Conservation (phyloP, 2,329 filamentous ascomycete species). For the Colletotrichum sp. region DNA sequence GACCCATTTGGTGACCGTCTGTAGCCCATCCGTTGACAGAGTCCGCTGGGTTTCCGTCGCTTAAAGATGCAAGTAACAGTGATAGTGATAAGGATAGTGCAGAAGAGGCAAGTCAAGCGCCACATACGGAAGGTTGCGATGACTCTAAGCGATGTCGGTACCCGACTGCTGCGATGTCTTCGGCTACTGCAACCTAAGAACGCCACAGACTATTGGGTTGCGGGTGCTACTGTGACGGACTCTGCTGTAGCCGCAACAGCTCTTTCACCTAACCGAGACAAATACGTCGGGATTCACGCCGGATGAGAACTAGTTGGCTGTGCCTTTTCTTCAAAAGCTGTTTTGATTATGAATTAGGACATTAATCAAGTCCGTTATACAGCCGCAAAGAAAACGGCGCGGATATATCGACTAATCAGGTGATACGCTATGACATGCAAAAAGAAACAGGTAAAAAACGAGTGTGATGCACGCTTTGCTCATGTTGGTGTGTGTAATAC, state of each 20-base stretch:
- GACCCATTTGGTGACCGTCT: not conserved
- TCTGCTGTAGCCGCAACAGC: not conserved
- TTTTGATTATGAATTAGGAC: not conserved
- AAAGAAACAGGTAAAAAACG: not conserved
- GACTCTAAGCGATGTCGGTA: not conserved
- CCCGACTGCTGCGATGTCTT: not conserved
- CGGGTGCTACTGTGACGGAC: not conserved
- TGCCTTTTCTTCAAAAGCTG: not conserved
- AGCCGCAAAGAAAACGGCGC: not conserved
- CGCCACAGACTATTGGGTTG: not conserved
- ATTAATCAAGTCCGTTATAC: not conserved
- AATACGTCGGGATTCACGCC: not conserved
- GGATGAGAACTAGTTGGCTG: not conserved
- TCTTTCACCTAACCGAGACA: not conserved
- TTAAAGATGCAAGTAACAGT: not conserved
- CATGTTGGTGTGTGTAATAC: not conserved
- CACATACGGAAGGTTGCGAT: not conserved
- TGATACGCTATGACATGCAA: not conserved
- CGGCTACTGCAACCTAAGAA: not conserved
- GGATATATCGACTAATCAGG: not conserved
- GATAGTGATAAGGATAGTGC: not conserved
- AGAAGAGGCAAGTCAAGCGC: not conserved
- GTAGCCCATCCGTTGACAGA: not conserved
- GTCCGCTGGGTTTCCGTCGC: not conserved
- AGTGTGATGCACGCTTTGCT: not conserved